Base-by-base conservation (phyloP, 768 basidiomycete genomes). In the Xerocomus spinulosus region DNA sequence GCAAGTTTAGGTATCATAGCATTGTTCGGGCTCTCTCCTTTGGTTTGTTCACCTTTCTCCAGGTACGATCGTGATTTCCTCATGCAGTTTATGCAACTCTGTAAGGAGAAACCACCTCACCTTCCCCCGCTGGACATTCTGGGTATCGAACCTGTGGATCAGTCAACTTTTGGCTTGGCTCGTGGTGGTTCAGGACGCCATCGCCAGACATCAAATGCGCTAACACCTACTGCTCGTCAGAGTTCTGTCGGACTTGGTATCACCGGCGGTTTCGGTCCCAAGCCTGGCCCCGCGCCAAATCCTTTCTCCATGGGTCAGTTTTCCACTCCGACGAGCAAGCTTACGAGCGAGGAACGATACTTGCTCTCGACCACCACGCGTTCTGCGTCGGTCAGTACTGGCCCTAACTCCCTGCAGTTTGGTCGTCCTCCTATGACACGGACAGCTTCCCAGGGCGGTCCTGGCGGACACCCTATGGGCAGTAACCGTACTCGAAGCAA, bases 41-140 rank as follows among this genome's bases (percentile, higher is more conserved):
- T 39, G 4, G 9, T 46, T 46, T 57, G 14, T 34, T 61, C 36
- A 53, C 15, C 17, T 43, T 44, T n/a, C 20, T 47, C 21, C 20
- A 92, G 95, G 60, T 99, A 99, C 65, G 92, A 97, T 66, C 92
- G 94, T 29, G 92, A 94, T 17, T 99, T 99, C 82, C 78, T 99
- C 21, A 70, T 99, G 50, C 95, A 99, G 64, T 99, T 99, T 73
- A 93, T 96, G 89, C 70, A 72, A 20, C 70, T 95, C 51, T 99
- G 96, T 77, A 89, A 83, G 67, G 95, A 97, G 72, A 94, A 93
- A 68, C 95, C 96, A 3, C 92, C 90, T 45, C 76, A 79, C 46
- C 83, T 97, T 23, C 92, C 92, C 33, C 81, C 91, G 51, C 78
- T 97, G 46, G 92, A 92, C 55, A 85, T 86, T 9, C 85, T 98